phyloP scores from a whole-genome alignment of 1,139 yeast species.

The Meyerozyma guilliermondii region DNA sequence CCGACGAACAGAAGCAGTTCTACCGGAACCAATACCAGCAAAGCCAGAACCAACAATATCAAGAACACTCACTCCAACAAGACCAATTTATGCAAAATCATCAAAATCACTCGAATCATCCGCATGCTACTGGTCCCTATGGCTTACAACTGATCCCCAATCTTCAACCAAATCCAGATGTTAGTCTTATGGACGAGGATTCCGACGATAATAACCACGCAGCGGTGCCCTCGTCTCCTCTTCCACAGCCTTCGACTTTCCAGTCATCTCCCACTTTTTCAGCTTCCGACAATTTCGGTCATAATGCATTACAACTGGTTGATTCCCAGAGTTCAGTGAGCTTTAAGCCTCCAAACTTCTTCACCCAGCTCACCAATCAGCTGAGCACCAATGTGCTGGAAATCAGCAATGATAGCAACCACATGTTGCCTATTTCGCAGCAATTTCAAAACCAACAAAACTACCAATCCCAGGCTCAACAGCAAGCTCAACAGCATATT shows the following conservation, averaged over 20 bases:
- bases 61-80: slow-evolving; percentile 9
- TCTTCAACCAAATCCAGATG: slow-evolving; percentile 16
- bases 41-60: slow-evolving; percentile 6
- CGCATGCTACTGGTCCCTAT: background rate
- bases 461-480: slow-evolving; percentile 8
- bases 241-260: slow-evolving; percentile 4
- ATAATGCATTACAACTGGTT: slow-evolving; percentile 30
- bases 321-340: slow-evolving; percentile 31
- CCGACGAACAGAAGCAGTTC: slow-evolving; percentile 8
- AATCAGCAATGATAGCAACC: slow-evolving; percentile 16
- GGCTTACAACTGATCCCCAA: background rate
- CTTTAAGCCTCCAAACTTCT: slow-evolving; percentile 40
- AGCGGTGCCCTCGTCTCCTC: slow-evolving; percentile 1
- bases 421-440: background rate
- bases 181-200: slow-evolving; percentile 42
- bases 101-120: slow-evolving; percentile 3
- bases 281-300: slow-evolving; percentile 12
- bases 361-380: slow-evolving; percentile 40
- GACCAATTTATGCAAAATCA: slow-evolving; percentile 2
- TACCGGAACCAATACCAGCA: slow-evolving; percentile 10
- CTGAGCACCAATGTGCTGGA: slow-evolving; percentile 39
- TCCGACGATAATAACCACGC: slow-evolving; percentile 8
- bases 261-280: slow-evolving; percentile 25
- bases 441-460: slow-evolving; percentile 5
- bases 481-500: slow-evolving; percentile 8